These are phyloP conservation scores for Penicillium sp. DNA, from an alignment of 2,329 filamentous ascomycete species.

Conservation along the genomic window DNA sequence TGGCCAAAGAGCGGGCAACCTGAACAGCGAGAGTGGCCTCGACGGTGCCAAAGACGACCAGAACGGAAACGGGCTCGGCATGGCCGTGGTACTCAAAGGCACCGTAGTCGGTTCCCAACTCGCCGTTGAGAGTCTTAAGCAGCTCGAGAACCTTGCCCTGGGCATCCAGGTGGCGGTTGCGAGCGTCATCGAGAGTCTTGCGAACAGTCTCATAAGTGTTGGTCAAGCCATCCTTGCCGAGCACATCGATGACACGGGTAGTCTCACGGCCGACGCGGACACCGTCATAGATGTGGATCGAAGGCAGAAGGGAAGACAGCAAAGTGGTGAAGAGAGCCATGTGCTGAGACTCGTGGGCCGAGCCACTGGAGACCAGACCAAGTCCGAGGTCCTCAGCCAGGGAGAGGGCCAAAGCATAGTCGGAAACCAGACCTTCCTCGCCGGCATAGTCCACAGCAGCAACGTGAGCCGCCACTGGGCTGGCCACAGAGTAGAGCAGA, in stretches of 20 bases:
- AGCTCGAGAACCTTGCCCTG: conserved; percentile 69
- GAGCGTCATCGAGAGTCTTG: conserved; percentile 57
- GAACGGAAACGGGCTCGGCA: conserved; percentile 68
- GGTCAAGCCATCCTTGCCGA: conserved; percentile 66
- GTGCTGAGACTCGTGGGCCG: conserved; percentile 88
- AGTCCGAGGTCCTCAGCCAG: conserved; percentile 86
- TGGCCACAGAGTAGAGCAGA: conserved; percentile 84
- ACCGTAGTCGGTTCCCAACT: conserved; percentile 88
- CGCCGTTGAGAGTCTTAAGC: conserved; percentile 73
- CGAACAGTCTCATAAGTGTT: conserved; percentile 64
- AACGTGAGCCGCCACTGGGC: conserved; percentile 87
- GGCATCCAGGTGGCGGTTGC: conserved; percentile 64
- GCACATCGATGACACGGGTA: conserved; percentile 72
- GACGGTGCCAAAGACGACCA: conserved; percentile 88
- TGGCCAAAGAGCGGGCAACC: conserved; percentile 67
- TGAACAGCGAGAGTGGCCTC: conserved; percentile 84
- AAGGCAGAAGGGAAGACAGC: conserved; percentile 71
- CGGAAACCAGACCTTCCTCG: conserved; percentile 69
- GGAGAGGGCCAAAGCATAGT: conserved; percentile 76
- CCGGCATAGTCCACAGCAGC: conserved; percentile 81
- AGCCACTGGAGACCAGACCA: conserved; percentile 77
- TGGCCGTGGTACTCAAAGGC: conserved; percentile 94
- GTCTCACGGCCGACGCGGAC: conserved; percentile 78
- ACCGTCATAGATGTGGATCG: conserved; percentile 83
- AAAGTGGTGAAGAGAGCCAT: conserved; percentile 87